Conservation (phyloP, 2,329 filamentous ascomycete species). For the Cordyceps farinosa region DNA sequence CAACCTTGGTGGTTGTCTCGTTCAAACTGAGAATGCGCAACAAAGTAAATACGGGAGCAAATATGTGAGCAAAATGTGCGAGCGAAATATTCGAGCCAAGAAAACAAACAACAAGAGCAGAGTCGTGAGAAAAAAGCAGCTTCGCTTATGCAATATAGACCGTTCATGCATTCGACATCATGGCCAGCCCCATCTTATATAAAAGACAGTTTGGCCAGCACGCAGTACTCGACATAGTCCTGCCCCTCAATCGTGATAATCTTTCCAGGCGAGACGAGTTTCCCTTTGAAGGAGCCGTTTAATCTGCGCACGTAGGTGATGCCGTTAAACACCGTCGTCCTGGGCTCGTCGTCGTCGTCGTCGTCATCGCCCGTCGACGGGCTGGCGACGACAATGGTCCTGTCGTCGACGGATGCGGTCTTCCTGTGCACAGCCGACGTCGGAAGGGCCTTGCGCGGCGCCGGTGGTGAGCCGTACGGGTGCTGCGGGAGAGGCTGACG, state of each 20-base stretch:
- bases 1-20: not conserved
- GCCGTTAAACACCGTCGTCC: constrained; percentile 1
- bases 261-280: constrained; percentile 17
- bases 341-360: constrained; percentile 4
- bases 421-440: not conserved
- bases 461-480: constrained; percentile 2
- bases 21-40: not conserved
- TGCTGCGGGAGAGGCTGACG: constrained; percentile 11
- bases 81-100: not conserved
- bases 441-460: constrained; percentile 4
- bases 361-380: constrained; percentile 7
- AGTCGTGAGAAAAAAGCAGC: not conserved
- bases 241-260: constrained; percentile 18
- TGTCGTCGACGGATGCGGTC: not conserved
- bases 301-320: constrained; percentile 12
- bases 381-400: not conserved
- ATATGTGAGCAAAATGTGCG: not conserved
- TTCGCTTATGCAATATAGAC: constrained; percentile 17
- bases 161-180: constrained; percentile 9
- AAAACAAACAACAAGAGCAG: not conserved
- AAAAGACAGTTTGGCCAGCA: constrained; percentile 16
- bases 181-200: not conserved
- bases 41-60: not conserved
- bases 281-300: constrained; percentile 11
- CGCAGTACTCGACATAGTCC: constrained; percentile 18